Evolutionary conservation across 257 asterid genomes (phyloP), one percentile per base, ranked within the genome.

Genomic region (Thymus quinquecostatus): DNA sequence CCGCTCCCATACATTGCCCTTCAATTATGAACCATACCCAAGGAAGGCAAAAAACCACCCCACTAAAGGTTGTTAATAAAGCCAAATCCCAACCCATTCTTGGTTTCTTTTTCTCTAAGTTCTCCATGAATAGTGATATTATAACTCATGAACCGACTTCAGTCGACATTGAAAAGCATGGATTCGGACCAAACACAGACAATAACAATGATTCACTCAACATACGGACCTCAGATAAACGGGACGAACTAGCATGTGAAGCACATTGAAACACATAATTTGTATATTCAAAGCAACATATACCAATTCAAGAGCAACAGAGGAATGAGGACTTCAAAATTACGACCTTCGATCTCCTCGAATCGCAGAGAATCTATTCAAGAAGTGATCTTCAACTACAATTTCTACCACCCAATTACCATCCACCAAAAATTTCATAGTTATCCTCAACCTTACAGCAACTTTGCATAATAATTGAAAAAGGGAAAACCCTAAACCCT

Each of bases 1-100:
- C 96, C 97, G 97, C 99, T 95, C 92, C 98, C 99, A 87, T 84
- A 95, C 92, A 88, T 84, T 81, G 97, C 89, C 98, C 99, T 94
- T 94, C 97, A 87, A 79, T 88, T 78, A 86, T 83, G 7, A 38
- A 38, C 76, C 91, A 90, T 83, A 90, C 95, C 96, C 95, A 87
- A 73, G 77, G 82, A 79, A 85, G 84, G 86, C 65, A 82, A 84
- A 88, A 79, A 44, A 44, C 2, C 47, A 75, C 93, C 97, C 96
- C 85, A 77, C 96, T 92, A 88, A 94, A 94, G 92, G 90, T 91
- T 84, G 96, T 91, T 91, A 94, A 91, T 94, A 89, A 90, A 87
- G 85, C 92, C 87, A 93, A 38, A 80, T 73, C 97, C 97, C 96
- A 86, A 77, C 99, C 97, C 95, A 78, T 85, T 76, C 41, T 38